Base-by-base conservation (phyloP, 2,329 filamentous ascomycete species). In the Colletotrichum sp. region DNA sequence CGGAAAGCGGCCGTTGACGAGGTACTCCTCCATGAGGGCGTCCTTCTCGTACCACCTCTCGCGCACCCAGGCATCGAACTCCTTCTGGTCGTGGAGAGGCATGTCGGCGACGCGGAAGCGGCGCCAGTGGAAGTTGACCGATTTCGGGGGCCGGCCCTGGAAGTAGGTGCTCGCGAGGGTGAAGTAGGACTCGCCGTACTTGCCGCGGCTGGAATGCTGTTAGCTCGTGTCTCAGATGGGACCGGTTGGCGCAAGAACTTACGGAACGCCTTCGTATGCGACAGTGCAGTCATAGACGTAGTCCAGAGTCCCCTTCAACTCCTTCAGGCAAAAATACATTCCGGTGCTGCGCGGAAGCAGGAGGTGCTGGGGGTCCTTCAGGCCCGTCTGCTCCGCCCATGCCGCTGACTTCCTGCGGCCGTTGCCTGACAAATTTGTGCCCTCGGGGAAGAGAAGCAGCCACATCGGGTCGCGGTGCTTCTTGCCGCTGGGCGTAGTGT, bases 81-180 rank as follows among this genome's bases (percentile, higher is more conserved):
- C 88, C 55, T 94, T 90, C 18, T 90, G 89, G 79, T 93, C 91
- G 36, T 95, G 90, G 12, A 98, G 90, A 0, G 96, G 96, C 58
- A 99, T 98, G 24, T 95, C 92, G 26, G 90, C 90, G 16, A 98
- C 83, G 38, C 91, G 91, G 85, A 98, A 98, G 12, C 96, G 93
- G 69, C 97, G 92, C 95, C 96, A 99, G 85, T 98, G 94, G 88
- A 99, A 96, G 85, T 98, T 99, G 81, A 99, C 96, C 2, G 96
- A 98, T 83, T 96, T 98, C 3, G 96, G 97, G 1, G 96, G 94
- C 2, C 95, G 92, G 15, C 97, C 96, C 83, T 97, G 92, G 77
- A 98, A 93, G 82, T 97, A 98, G 6, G 95, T 98, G 65, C 96
- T 96, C 4, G 92, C 91, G 6, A 99, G 88, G 0, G 95, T 96